Evolutionary conservation across 441 rosid genomes (phyloP), one percentile per base, ranked within the genome.

Genomic region (Geranium incanum): DNA sequence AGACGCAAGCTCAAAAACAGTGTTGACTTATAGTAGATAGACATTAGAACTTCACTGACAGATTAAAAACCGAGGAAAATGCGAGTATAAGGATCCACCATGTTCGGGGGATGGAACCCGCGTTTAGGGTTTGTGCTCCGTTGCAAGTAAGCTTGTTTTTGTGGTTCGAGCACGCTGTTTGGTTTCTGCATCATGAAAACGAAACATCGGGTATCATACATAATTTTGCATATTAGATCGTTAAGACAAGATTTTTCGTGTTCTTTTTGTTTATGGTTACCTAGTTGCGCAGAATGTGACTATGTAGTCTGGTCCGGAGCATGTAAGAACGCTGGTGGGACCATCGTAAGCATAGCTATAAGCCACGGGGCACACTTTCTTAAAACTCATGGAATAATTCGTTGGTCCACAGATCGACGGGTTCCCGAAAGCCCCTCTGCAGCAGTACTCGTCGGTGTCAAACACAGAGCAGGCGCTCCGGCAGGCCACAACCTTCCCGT

Each of bases 301-400:
- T 16, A 84, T 74, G 77, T 92, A 95, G 77, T 92, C 99, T 7
- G 93, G 69, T 6, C 86, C 96, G 0, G 87, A 67, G 80, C 99
- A 95, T 6, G 97, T 95, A 4, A 84, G 76, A 68, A 92, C 86
- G 67, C 99, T 95, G 1, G 87, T 80, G 0, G 97, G 98, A 80
- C 92, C 97, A 79, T 95, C 99, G 57, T 95, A 90, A 5, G 99
- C 99, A 69, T 92, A 95, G 66, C 97, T 95, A 55, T 95, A 92
- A 4, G 99, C 86, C 28, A 89, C 80, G 7, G 98, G 99, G 78
- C 99, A 95, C 6, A 89, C 96, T 68, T 85, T 75, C 75, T 95
- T 95, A 66, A 95, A 95, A 68, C 80, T 84, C 72, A 88, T 89
- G 33, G 98, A 95, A 73, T 90, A 95, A 68, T 68, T 84, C 0